These are phyloP conservation scores for Colletotrichum magnum DNA, from an alignment of 2,329 filamentous ascomycete genomes.

Conservation along the genomic window DNA sequence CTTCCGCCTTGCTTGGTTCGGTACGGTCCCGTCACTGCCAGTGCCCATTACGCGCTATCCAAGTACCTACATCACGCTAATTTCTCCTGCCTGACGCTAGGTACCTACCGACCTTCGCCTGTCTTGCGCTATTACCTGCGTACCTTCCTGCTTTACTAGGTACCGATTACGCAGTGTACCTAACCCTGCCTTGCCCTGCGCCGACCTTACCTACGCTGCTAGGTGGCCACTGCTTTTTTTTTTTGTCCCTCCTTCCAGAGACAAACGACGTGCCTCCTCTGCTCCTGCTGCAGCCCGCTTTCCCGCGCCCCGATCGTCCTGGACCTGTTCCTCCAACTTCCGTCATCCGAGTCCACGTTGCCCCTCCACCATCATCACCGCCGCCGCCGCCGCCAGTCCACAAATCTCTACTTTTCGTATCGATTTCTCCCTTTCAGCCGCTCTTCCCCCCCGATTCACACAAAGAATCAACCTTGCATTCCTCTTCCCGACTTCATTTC, in stretches of 20 bases:
- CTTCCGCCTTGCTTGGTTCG: constrained; percentile 29
- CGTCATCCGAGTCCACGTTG: constrained; percentile 41
- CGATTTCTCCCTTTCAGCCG: constrained; percentile 34
- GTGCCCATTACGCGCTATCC: constrained; percentile 1
- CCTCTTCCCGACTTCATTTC: constrained; percentile 7
- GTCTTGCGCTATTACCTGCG: constrained; percentile 11
- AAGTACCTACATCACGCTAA: too few relatives aligned
- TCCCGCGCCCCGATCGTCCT: constrained; percentile 30
- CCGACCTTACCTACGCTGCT: background rate
- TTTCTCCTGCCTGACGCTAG: background rate
- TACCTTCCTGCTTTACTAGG: background rate
- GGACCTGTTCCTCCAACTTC: constrained; percentile 37
- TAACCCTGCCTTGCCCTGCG: constrained; percentile 1
- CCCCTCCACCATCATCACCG: constrained; percentile 37
- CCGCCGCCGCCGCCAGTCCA: constrained; percentile 24
- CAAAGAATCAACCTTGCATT: constrained; percentile 31
- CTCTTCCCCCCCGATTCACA: constrained; percentile 21
- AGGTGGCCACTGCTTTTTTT: background rate
- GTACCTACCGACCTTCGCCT: background rate
- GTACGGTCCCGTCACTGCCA: constrained; percentile 3
- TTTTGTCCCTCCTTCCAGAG: constrained; percentile 1
- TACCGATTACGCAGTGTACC: background rate
- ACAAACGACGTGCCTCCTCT: constrained; percentile 12
- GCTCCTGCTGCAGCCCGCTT: constrained; percentile 19
- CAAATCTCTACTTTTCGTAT: constrained; percentile 33